phyloP scores from a whole-genome alignment of 495 filamentous ascomycete genomes.

The Aspergillus carlsbadensis region DNA sequence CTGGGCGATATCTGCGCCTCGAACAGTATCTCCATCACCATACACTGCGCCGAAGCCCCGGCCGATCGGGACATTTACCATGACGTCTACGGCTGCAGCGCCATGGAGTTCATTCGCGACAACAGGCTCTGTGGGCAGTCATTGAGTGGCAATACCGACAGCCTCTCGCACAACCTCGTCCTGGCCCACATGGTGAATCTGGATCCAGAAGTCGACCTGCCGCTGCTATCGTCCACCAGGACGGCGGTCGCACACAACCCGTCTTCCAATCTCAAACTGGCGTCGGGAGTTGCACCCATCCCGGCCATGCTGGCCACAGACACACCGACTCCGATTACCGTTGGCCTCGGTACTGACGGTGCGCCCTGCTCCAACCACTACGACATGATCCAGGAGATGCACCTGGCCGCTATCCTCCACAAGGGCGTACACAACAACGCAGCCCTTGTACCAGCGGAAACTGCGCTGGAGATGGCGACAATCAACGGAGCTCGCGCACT shows the following conservation, averaged over 20 bases:
- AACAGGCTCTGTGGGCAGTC: constrained; percentile 23
- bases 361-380: constrained; percentile 52
- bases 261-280: constrained; percentile 50
- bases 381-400: constrained; percentile 53
- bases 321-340: constrained; percentile 29
- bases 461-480: constrained; percentile 50
- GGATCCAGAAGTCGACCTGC: constrained; percentile 41
- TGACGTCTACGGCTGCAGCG: constrained; percentile 11
- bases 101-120: constrained; percentile 12
- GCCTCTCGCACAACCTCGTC: constrained; percentile 35
- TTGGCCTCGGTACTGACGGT: constrained; percentile 48
- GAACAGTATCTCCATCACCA: constrained; percentile 35
- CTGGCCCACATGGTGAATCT: constrained; percentile 49
- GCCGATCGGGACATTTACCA: constrained; percentile 41
- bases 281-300: constrained; percentile 46
- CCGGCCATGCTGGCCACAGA: constrained; percentile 30
- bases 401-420: constrained; percentile 50
- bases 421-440: constrained; percentile 46
- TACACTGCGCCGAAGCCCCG: constrained; percentile 41
- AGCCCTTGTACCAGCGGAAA: constrained; percentile 42
- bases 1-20: constrained; percentile 34
- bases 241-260: constrained; percentile 51
- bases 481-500: constrained; percentile 52
- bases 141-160: neutral
- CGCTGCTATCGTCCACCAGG: constrained; percentile 33